A percentile compares a stretch with the other conserved stretches of the same genome.
These are phyloP conservation scores for Cyberlindnera mississippiensis DNA, from an alignment of 805 yeast genomes.

Conservation along the genomic window DNA sequence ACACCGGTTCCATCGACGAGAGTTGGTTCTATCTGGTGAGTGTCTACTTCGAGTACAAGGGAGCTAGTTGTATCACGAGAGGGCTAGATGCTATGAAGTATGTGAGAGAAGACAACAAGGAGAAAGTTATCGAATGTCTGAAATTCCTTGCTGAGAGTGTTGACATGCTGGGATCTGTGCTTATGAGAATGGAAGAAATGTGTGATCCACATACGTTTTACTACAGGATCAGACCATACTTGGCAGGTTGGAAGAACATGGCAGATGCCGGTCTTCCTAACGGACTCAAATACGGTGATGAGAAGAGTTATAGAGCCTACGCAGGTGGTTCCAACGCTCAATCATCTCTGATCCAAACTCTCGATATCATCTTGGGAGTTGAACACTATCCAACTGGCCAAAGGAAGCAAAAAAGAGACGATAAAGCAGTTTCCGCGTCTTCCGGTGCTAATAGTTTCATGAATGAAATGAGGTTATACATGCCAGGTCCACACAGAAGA, in stretches of 20 bases:
- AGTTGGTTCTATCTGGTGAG: slow-evolving; percentile 91
- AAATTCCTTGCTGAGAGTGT: slow-evolving; percentile 71
- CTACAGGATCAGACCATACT: slow-evolving; percentile 77
- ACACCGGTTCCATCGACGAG: slow-evolving; percentile 88
- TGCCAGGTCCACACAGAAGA: slow-evolving; percentile 84
- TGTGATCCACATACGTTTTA: slow-evolving; percentile 93
- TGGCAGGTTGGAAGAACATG: slow-evolving; percentile 96
- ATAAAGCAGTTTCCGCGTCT: slow-evolving; percentile 24
- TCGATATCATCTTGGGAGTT: slow-evolving; percentile 73
- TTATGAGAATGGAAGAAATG: slow-evolving; percentile 86
- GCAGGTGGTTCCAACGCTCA: slow-evolving; percentile 96
- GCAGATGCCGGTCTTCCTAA: slow-evolving; percentile 73
- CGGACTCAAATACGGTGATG: slow-evolving; percentile 78
- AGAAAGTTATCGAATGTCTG: slow-evolving; percentile 41
- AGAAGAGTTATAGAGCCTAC: slow-evolving; percentile 47
- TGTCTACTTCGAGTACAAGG: slow-evolving; percentile 79
- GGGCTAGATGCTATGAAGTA: slow-evolving; percentile 66
- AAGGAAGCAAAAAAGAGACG: slow-evolving; percentile 27
- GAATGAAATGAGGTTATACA: slow-evolving; percentile 79
- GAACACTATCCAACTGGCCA: slow-evolving; percentile 79
- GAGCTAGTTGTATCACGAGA: slow-evolving; percentile 62
- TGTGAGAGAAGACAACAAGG: slow-evolving; percentile 44
- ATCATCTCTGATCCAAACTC: slow-evolving; percentile 80
- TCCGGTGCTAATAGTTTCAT: slow-evolving; percentile 50
- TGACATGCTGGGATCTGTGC: slow-evolving; percentile 65